Base-by-base conservation (phyloP, 495 filamentous ascomycete species). In the Pyrenula aspistea region DNA sequence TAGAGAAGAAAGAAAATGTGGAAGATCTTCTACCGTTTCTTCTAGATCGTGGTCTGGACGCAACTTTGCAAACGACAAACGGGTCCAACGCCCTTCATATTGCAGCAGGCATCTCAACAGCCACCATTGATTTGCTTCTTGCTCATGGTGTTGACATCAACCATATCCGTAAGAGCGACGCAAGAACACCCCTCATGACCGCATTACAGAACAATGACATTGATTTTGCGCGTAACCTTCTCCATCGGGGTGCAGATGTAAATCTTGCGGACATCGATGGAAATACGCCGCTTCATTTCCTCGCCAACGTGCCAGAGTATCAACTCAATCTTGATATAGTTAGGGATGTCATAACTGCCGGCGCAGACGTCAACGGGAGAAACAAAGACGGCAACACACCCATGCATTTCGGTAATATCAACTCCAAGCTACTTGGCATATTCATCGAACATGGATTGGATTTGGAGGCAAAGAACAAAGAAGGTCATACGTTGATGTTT, bases 341-440 rank as follows among this genome's bases (percentile, higher is more conserved):
- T 21, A 52, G 10, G 19, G 57, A 59, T 22, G 53, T 67, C 12
- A 49, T 56, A 24, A 57, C 50, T 50, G 59, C 61, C 2, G 64
- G 60, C 20, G 59, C 60, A 55, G 86, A 94, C 64, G 69, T 93
- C 61, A 92, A 93, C 68, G 81, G 83, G 15, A 79, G 81, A 48
- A 89, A 94, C 60, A 81, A 81, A 55, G 85, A 90, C 59, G 89
- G 89, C 22, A 91, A 93, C 60, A 91, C 86, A 1, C 83, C 89
- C 8, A 72, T 95, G 15, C 89, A 95, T 66, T 65, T 91, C 21
- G 89, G 89, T 22, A 42, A 57, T 15, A 47, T 55, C 19, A 55
- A 62, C 24, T 53, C 51, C 19, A 60, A 60, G 36, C 36, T 51
- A 21, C 25, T 62, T 25, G 57, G 57, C 4, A 51, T 62, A 12